phyloP scores from a whole-genome alignment of 2,329 filamentous ascomycete species.

The Teratosphaeria epicoccoides region DNA sequence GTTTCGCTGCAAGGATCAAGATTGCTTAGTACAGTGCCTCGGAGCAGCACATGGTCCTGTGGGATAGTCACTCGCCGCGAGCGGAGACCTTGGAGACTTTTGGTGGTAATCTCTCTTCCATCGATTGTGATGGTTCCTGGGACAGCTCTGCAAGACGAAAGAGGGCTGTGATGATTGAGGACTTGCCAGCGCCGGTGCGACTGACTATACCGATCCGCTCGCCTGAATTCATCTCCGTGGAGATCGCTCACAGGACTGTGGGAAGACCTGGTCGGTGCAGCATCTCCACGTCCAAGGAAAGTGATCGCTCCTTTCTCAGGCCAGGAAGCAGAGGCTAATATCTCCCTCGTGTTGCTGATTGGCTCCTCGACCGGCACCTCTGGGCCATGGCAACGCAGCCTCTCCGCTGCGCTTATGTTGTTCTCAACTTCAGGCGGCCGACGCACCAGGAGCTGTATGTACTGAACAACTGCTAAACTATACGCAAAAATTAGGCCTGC shows the following conservation, averaged over 20 bases:
- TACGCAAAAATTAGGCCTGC: too few relatives aligned
- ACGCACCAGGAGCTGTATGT: too few relatives aligned
- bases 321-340: slow-evolving; percentile 43
- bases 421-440: too few relatives aligned
- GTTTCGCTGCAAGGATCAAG: slow-evolving; percentile 73
- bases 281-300: slow-evolving; percentile 73
- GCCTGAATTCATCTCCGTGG: slow-evolving; percentile 66
- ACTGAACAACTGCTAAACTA: too few relatives aligned
- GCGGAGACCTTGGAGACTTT: not conserved
- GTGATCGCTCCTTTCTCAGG: slow-evolving; percentile 65
- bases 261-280: slow-evolving; percentile 75
- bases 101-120: not conserved
- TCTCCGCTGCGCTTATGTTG: too few relatives aligned
- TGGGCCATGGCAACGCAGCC: too few relatives aligned
- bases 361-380: too few relatives aligned
- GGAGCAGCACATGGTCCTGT: slow-evolving; percentile 73
- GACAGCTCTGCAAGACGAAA: slow-evolving; percentile 27
- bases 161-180: slow-evolving; percentile 3
- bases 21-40: slow-evolving; percentile 64
- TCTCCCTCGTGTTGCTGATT: too few relatives aligned
- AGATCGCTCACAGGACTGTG: slow-evolving; percentile 66
- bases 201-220: slow-evolving; percentile 93
- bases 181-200: slow-evolving; percentile 55
- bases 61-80: slow-evolving; percentile 69
- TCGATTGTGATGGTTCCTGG: not conserved